Evolutionary conservation across 345 rosid genomes (phyloP).

Genomic region (Ailanthus altissimus): DNA sequence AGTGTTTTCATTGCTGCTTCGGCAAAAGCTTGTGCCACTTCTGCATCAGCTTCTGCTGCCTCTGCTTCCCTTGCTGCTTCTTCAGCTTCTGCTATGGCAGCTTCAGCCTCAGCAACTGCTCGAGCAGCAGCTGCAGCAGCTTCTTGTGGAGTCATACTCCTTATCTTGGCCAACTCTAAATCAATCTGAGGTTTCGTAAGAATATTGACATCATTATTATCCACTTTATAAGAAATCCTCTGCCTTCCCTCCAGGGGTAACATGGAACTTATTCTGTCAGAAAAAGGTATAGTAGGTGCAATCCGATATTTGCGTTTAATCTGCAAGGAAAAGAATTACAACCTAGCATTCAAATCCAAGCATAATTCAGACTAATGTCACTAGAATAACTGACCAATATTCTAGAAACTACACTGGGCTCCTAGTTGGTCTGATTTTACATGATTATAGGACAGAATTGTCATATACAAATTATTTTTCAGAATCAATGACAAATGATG

Average conservation of each 20-base stretch:
- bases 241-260: constrained; percentile 46
- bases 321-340: constrained; percentile 38
- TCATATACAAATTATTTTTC: not conserved
- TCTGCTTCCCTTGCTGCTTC: constrained; percentile 97
- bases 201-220: constrained; percentile 50
- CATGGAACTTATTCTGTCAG: constrained; percentile 48
- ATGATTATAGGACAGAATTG: not conserved
- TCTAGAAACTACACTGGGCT: not conserved
- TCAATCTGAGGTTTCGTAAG: constrained; percentile 76
- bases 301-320: constrained; percentile 89
- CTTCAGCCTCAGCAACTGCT: constrained; percentile 95
- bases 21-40: constrained; percentile 86
- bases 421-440: not conserved
- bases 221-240: constrained; percentile 49
- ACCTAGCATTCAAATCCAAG: constrained; percentile 7
- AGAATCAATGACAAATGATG: not conserved
- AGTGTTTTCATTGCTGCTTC: constrained; percentile 80
- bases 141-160: constrained; percentile 76
- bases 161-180: constrained; percentile 77
- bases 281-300: constrained; percentile 50
- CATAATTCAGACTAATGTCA: not conserved
- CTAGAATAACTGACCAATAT: constrained; percentile 4
- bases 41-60: constrained; percentile 93
- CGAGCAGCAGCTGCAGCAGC: constrained; percentile 86
- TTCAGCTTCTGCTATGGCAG: constrained; percentile 88